Conservation (phyloP, 169 alveolate genomes). For the Perkinsus chesapeaki region DNA sequence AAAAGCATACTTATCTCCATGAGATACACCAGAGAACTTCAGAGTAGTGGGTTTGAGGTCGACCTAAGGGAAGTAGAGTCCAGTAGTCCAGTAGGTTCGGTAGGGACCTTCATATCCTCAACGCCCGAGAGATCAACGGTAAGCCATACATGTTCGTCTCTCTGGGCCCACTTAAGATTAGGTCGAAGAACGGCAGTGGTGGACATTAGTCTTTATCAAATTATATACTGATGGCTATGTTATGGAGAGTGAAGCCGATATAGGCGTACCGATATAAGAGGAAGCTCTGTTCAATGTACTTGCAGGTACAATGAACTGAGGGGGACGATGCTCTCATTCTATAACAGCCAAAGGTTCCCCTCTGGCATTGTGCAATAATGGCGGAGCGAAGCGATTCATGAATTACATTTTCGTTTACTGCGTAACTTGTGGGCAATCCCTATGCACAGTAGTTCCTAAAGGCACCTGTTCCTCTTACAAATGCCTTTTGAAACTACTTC, state of each 20-base stretch:
- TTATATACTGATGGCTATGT: no score
- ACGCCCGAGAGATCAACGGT: neutral
- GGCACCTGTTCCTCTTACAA: no score
- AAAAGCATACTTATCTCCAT: neutral
- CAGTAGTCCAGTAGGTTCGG: neutral
- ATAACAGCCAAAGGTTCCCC: neutral
- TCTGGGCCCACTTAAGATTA: neutral
- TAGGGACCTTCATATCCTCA: neutral
- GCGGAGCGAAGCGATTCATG: neutral
- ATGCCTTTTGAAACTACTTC: no score
- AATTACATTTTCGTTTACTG: neutral
- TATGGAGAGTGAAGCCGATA: no score
- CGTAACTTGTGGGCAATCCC: neutral
- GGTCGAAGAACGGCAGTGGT: neutral
- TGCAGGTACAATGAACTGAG: no score
- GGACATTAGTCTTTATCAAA: neutral
- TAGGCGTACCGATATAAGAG: no score
- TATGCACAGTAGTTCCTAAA: no score
- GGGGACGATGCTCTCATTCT: no score
- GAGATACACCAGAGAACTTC: neutral
- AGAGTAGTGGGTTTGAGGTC: neutral
- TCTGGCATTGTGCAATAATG: neutral
- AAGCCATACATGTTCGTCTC: neutral
- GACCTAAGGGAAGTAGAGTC: neutral
- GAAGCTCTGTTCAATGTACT: no score